Base-by-base conservation (phyloP, 2,329 filamentous ascomycete genomes). In the Hypomyces perniciosus region DNA sequence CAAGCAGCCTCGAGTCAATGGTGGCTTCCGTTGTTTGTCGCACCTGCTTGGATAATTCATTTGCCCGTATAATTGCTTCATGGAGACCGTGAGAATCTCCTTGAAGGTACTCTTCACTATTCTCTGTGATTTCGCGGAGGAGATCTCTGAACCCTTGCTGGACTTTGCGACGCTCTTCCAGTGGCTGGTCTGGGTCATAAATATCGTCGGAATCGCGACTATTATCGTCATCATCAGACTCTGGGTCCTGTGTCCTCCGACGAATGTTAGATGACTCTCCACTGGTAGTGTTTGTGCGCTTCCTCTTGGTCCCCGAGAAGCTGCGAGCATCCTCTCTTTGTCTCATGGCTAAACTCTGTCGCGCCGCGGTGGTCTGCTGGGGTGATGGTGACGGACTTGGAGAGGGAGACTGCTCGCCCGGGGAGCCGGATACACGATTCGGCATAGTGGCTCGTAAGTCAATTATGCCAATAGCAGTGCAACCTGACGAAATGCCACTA, bases 21-120 rank as follows among this genome's bases (percentile, higher is more conserved):
- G 87, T 88, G 1, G 93, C 93, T 65, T 97, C 93, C 2, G 85
- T 83, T 1, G 93, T 96, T 71, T 96, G 91, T 61, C 86, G 88
- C 54, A 95, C 85, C 58, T 82, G 76, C 50, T 76, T 74, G 54
- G 85, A 84, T 10, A 85, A 70, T 34, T 75, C 67, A 59, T 93
- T 84, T 12, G 86, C 84, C 56, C 79, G 77, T 27, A 79, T 67
- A 27, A 97, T 72, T 1, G 83, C 82, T 8, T 85, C 75, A 52
- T 79, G 73, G 12, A 96, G 72, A 2, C 83, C 82, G 27, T 76
- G 73, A 7, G 85, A 87, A 35, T 81, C 80, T 1, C 78, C 75
- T 57, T 83, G 77, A 27, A 95, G 69, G 54, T 83, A 86, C 59
- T 92, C 85, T 54, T 86, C 81, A 52, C 90, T 83, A 46, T 85